Evolutionary conservation across 1,284 basidiomycete species (phyloP).

Genomic region (Cryptococcus jaspeensis): DNA sequence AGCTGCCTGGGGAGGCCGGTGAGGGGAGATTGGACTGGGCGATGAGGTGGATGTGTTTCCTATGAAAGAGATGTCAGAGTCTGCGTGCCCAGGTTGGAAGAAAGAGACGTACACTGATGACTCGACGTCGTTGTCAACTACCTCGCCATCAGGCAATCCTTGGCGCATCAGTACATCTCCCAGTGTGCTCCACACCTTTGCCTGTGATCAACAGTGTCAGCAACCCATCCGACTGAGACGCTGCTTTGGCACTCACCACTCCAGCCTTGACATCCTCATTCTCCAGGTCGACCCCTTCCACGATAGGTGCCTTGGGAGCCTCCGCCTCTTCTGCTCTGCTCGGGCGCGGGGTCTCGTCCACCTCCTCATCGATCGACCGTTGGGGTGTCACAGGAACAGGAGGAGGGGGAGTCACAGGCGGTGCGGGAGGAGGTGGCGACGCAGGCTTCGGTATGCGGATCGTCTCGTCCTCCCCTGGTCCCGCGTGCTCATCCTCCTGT

Average conservation of each 20-base stretch:
- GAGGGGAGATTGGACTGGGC: slow-evolving; percentile 30
- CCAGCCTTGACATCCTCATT: slow-evolving; percentile 22
- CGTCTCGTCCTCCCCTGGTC: slow-evolving; percentile 18
- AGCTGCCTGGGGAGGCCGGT: slow-evolving; percentile 31
- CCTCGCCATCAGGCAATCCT: slow-evolving; percentile 19
- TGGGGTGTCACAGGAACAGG: not conserved
- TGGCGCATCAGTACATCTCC: slow-evolving; percentile 34
- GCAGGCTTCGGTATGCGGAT: slow-evolving; percentile 7
- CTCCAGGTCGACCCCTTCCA: slow-evolving; percentile 25
- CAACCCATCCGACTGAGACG: not conserved
- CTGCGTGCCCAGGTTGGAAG: too few relatives aligned
- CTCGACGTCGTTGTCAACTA: slow-evolving; percentile 13
- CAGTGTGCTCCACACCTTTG: slow-evolving; percentile 33
- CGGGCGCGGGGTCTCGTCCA: slow-evolving; percentile 10
- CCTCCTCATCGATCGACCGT: not conserved
- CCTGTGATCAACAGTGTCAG: slow-evolving; percentile 19
- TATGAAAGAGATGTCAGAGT: not conserved
- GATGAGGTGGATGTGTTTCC: slow-evolving; percentile 31
- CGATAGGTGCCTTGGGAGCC: not conserved
- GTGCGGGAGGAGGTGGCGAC: slow-evolving; percentile 2
- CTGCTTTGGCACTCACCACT: slow-evolving; percentile 27
- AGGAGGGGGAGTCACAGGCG: not conserved
- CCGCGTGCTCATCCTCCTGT: slow-evolving; percentile 5
- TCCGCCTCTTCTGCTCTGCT: not conserved
- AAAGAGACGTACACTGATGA: slow-evolving; percentile 33